Evolutionary conservation across 1,284 basidiomycete genomes (phyloP).

Genomic region (Rhodotorula sp.): DNA sequence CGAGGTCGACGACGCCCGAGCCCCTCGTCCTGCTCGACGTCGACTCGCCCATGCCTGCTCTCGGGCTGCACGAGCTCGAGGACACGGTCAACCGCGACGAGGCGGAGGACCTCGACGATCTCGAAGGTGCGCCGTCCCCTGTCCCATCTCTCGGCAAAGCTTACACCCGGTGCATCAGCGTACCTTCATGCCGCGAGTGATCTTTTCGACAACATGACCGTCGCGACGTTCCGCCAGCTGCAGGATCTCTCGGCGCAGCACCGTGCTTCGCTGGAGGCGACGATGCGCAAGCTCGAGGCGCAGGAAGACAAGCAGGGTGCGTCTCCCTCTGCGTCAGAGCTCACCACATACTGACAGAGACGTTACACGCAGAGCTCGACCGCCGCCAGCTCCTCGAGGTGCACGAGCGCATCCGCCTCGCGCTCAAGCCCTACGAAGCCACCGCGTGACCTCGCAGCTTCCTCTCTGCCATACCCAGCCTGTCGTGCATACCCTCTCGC

Average conservation of each 20-base stretch:
- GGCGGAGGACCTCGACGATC: background rate
- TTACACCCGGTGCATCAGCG: background rate
- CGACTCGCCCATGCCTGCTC: background rate
- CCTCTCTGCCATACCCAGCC: background rate
- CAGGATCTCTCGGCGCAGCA: background rate
- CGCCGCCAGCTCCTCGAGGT: background rate
- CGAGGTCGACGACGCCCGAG: background rate
- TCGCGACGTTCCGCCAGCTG: background rate
- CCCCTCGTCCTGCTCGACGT: background rate
- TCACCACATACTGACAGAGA: background rate
- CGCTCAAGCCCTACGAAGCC: background rate
- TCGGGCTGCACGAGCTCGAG: background rate
- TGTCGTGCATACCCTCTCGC: background rate
- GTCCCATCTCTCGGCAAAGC: background rate
- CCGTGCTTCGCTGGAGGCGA: background rate
- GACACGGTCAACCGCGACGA: background rate
- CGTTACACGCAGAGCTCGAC: background rate
- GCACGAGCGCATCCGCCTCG: background rate
- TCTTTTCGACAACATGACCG: background rate
- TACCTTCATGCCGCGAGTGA: background rate
- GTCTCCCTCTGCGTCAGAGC: background rate
- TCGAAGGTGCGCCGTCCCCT: background rate
- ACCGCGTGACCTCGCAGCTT: no score
- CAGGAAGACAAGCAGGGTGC: conserved; percentile 6
- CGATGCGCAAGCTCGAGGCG: background rate